phyloP scores from a whole-genome alignment of 306 rosid species.

The Prunus fruticosa region DNA sequence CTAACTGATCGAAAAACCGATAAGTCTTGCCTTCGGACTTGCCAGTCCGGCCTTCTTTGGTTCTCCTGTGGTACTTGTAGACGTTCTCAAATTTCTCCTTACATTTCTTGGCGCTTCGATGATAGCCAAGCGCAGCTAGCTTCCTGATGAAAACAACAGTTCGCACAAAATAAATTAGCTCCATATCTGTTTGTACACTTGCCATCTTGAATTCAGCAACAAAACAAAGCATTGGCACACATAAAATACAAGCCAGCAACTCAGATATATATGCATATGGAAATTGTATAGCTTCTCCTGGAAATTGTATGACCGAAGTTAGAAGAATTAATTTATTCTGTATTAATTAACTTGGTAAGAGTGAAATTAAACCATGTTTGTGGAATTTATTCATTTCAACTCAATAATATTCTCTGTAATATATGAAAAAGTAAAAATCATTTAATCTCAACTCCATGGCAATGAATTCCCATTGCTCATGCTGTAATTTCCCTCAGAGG shows the following conservation, averaged over 20 bases:
- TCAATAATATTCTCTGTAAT: too few relatives aligned
- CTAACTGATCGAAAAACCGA: conserved; percentile 75
- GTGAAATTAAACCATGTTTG: too few relatives aligned
- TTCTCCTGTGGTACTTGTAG: conserved; percentile 90
- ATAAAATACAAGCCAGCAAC: conserved; percentile 3
- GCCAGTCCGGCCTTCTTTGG: conserved; percentile 81
- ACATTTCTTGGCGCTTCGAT: conserved; percentile 87
- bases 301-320: not conserved
- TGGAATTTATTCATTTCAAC: too few relatives aligned
- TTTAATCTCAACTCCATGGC: not conserved
- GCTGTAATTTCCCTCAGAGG: not conserved
- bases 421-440: not conserved
- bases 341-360: not conserved
- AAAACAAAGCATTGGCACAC: conserved; percentile 22
- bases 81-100: conserved; percentile 97
- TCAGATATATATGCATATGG: not conserved
- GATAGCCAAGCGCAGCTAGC: conserved; percentile 80
- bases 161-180: not conserved
- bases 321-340: conserved; percentile 10
- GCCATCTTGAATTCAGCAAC: conserved; percentile 29
- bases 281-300: not conserved
- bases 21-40: conserved; percentile 85
- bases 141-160: conserved; percentile 50
- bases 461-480: not conserved
- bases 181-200: conserved; percentile 15